Percentiles rank a stretch among this genome's conserved stretches.
Conservation (phyloP, 768 basidiomycete genomes). For the Termitomyces titanicus region DNA sequence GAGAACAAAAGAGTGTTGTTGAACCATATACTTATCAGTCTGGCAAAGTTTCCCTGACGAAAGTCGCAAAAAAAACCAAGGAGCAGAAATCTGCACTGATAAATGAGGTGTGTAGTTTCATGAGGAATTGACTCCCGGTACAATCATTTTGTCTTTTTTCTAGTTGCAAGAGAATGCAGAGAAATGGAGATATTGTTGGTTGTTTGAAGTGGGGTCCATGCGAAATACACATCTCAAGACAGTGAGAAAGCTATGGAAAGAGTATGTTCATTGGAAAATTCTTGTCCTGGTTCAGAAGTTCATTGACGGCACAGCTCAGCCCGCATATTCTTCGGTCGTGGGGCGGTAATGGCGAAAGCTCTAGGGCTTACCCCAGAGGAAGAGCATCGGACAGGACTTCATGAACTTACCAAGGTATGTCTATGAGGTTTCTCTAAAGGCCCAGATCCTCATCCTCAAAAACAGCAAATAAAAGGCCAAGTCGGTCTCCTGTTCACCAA, state of each 20-base stretch:
- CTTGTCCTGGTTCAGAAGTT: neutral
- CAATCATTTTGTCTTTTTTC: conserved; percentile 1
- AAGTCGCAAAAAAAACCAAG: conserved; percentile 90
- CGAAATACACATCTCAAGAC: conserved; percentile 93
- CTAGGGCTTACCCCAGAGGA: conserved; percentile 84
- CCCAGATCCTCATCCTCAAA: neutral
- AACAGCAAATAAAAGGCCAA: conserved; percentile 90
- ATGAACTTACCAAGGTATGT: conserved; percentile 74
- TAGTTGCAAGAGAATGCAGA: conserved; percentile 82
- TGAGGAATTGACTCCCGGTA: neutral
- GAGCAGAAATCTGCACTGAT: conserved; percentile 87
- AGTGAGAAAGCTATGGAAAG: conserved; percentile 91
- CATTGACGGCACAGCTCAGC: conserved; percentile 54
- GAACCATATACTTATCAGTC: conserved; percentile 8
- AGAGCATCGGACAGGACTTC: conserved; percentile 77
- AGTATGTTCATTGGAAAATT: conserved; percentile 42
- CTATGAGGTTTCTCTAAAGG: neutral
- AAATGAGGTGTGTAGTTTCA: conserved; percentile 53
- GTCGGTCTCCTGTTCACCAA: conserved; percentile 93
- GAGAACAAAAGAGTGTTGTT: conserved; percentile 24
- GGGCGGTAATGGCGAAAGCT: conserved; percentile 93
- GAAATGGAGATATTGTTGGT: conserved; percentile 93
- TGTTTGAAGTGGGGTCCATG: conserved; percentile 95
- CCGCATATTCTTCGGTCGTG: conserved; percentile 84
- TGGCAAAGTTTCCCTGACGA: conserved; percentile 80